A percentile compares a stretch with the other conserved stretches of the same genome.
These are phyloP conservation scores for Plasmodium relictum DNA, from an alignment of 169 alveolate species.

Conservation along the genomic window DNA sequence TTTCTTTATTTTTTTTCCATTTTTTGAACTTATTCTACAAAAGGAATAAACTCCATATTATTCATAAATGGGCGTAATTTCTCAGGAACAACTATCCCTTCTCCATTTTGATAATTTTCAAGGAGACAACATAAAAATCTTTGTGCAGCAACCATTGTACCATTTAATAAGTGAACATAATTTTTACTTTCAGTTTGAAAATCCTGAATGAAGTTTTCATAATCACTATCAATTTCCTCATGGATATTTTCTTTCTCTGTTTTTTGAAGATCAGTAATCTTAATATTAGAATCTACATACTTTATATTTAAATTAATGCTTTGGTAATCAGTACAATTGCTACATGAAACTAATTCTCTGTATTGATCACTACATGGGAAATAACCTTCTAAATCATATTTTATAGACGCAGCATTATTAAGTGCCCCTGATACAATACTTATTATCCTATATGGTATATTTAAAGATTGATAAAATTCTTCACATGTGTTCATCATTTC, in stretches of 20 bases:
- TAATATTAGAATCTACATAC: constrained; percentile 78
- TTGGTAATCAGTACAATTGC: constrained; percentile 99
- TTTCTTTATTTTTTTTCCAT: not conserved
- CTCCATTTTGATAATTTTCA: constrained; percentile 96
- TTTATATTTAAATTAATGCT: constrained; percentile 83
- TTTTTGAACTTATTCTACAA: constrained; percentile 17
- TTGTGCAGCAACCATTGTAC: constrained; percentile 98
- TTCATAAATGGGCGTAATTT: constrained; percentile 94
- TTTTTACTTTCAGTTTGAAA: constrained; percentile 83
- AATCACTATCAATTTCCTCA: constrained; percentile 87
- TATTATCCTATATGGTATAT: constrained; percentile 97
- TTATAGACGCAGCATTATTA: constrained; percentile 99
- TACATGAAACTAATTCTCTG: constrained; percentile 98
- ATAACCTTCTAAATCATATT: constrained; percentile 99
- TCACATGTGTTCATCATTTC: constrained; percentile 97
- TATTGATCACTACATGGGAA: constrained; percentile 98
- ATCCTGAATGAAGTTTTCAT: constrained; percentile 89
- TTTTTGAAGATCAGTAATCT: constrained; percentile 1
- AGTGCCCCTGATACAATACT: constrained; percentile 99
- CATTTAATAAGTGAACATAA: constrained; percentile 98
- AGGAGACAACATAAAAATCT: constrained; percentile 97
- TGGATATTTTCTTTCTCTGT: not conserved
- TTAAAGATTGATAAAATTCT: constrained; percentile 96
- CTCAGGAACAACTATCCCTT: constrained; percentile 95
- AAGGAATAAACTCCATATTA: constrained; percentile 92